Base-by-base conservation (phyloP, 106 monocot genomes). In the Dendrobium catenatum region DNA sequence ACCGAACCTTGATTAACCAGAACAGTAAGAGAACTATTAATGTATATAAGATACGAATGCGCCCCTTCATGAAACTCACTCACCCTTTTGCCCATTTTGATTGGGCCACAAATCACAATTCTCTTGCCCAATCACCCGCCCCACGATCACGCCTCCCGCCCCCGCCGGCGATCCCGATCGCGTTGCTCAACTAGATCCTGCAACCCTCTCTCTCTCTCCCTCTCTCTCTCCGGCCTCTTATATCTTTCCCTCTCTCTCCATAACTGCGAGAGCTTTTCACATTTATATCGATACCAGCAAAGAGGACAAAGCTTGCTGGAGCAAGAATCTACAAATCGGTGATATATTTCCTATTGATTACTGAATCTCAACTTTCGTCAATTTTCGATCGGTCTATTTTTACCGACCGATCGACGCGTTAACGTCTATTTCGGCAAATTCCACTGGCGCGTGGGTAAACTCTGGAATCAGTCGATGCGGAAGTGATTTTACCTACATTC, bases 131-230 rank as follows among this genome's bases (percentile, higher is more conserved):
- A 44, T 43, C 74, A 43, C n/a, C 44, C 74, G 42, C 74, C 74
- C 16, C 8, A 17, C 41, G n/a, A 7, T 74, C 74, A 74, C 74
- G 43, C 74, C 20, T 42, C 74, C 74, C 74, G n/a, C 74, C 74
- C 41, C 70, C 74, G 41, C 43, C 74, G 74, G 73, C 41, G 42
- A 74, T 13, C 74, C 74, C 74, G 2, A 74, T 74, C 74, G 74
- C 74, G 74, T 74, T 74, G 43, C 44, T 18, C 74, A 74, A 74
- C 74, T 20, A 74, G 13, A 43, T 5, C 9, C 72, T 27, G 40
- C 5, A 72, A 10, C 27, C 40, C 72, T 33, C 68, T 68, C 22
- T 27, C 11, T 68, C 68, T 68, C 68, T 68, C 10, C 2, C 66
- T 9, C 46, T 46, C 46, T 9, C 0, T 46, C 46, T 6, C 46